phyloP scores from a whole-genome alignment of 352 stramenopile species.

The Pythium plurisporium region DNA sequence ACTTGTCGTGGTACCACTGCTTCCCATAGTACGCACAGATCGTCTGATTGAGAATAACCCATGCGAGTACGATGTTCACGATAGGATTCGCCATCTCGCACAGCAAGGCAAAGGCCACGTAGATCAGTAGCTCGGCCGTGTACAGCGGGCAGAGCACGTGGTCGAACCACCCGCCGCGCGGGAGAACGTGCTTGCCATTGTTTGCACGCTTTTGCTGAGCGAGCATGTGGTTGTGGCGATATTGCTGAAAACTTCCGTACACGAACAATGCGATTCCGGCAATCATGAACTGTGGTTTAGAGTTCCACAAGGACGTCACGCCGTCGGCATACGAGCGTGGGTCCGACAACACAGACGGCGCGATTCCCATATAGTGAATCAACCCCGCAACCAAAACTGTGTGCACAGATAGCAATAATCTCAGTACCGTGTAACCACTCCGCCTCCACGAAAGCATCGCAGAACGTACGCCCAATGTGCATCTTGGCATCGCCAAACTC shows the following conservation, averaged over 20 bases:
- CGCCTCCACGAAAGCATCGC: background rate
- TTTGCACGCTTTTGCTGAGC: slow-evolving; percentile 50
- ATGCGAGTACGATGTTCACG: slow-evolving; percentile 42
- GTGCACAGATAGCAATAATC: background rate
- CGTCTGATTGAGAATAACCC: slow-evolving; percentile 64
- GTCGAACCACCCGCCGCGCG: slow-evolving; percentile 62
- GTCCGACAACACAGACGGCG: slow-evolving; percentile 36
- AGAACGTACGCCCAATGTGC: slow-evolving; percentile 33
- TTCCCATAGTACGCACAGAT: slow-evolving; percentile 48
- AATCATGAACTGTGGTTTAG: slow-evolving; percentile 16
- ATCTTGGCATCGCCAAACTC: slow-evolving; percentile 65
- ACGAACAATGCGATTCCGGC: slow-evolving; percentile 35
- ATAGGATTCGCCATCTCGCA: slow-evolving; percentile 33
- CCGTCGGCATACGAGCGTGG: background rate
- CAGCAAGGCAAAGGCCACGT: slow-evolving; percentile 43
- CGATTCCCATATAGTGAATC: slow-evolving; percentile 57
- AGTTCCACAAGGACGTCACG: slow-evolving; percentile 18
- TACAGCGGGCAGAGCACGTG: slow-evolving; percentile 61
- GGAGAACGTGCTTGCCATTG: slow-evolving; percentile 46
- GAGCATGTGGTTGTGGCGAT: slow-evolving; percentile 48
- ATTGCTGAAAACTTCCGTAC: slow-evolving; percentile 59
- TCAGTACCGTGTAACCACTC: too few relatives aligned
- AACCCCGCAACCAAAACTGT: slow-evolving; percentile 46
- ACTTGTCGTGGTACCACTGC: slow-evolving; percentile 57
- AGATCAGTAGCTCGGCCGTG: slow-evolving; percentile 60